A percentile compares a stretch with the other conserved stretches of the same genome.
These are phyloP conservation scores for Rhodotorula toruloides DNA, from an alignment of 768 basidiomycete species.

Conservation along the genomic window DNA sequence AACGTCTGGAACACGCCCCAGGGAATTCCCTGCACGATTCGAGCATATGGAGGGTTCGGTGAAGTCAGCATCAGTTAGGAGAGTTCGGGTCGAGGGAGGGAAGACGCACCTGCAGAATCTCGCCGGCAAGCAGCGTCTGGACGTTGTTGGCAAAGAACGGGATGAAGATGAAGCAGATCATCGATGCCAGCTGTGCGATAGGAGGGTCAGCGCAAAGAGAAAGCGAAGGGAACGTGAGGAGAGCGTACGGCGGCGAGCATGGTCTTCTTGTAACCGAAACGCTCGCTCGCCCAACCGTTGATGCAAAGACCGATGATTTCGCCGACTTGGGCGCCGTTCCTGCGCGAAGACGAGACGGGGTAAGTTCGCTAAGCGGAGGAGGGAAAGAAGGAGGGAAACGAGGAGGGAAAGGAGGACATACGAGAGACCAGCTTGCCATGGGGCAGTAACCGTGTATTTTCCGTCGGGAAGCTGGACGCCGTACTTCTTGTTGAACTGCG, in stretches of 20 bases:
- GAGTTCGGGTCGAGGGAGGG: not conserved
- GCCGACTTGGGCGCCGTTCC: constrained; percentile 42
- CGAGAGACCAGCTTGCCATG: not conserved
- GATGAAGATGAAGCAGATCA: constrained; percentile 41
- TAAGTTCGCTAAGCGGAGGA: too few relatives aligned
- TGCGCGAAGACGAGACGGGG: too few relatives aligned
- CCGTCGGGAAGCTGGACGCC: constrained; percentile 38
- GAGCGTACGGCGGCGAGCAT: constrained; percentile 43
- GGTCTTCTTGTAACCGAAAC: constrained; percentile 47
- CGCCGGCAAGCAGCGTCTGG: constrained; percentile 26
- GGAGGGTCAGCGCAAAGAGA: not conserved
- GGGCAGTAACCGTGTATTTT: constrained; percentile 46
- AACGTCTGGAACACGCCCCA: constrained; percentile 42
- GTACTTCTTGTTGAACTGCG: constrained; percentile 32
- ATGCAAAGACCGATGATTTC: constrained; percentile 45
- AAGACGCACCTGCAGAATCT: constrained; percentile 24
- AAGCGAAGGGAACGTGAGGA: not conserved
- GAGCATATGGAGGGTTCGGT: not conserved
- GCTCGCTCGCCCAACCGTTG: constrained; percentile 46
- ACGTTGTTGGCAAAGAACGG: constrained; percentile 41
- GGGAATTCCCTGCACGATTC: not conserved
- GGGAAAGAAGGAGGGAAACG: too few relatives aligned
- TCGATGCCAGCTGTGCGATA: not conserved
- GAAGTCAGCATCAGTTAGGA: not conserved
- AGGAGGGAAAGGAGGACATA: too few relatives aligned